phyloP scores from a whole-genome alignment of 495 filamentous ascomycete genomes.

The Aspergillus heteromorphus region DNA sequence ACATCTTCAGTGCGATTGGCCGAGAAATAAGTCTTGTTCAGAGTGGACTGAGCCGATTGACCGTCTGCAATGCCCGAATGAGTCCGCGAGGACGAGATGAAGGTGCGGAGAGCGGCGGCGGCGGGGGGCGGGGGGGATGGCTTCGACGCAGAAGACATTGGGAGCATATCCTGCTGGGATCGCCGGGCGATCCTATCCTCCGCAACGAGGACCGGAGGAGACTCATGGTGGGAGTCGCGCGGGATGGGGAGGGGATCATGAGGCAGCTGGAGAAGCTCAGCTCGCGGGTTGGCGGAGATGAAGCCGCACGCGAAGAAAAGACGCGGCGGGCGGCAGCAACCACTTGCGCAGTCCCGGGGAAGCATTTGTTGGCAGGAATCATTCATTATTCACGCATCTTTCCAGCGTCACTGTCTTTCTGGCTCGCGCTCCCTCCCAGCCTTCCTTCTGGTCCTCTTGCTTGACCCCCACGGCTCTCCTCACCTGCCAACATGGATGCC shows the following conservation, averaged over 20 bases:
- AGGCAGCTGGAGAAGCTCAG: background rate
- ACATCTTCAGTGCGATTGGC: slow-evolving; percentile 23
- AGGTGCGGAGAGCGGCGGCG: slow-evolving; percentile 21
- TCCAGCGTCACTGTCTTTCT: background rate
- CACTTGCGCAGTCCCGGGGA: slow-evolving; percentile 23
- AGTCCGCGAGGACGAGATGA: slow-evolving; percentile 29
- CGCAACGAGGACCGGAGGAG: slow-evolving; percentile 38
- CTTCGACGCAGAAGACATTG: slow-evolving; percentile 27
- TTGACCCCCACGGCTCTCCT: background rate
- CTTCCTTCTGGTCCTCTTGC: background rate
- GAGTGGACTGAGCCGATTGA: slow-evolving; percentile 19
- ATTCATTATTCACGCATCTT: background rate
- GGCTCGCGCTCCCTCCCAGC: background rate
- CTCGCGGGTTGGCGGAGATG: slow-evolving; percentile 12
- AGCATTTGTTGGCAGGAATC: slow-evolving; percentile 3
- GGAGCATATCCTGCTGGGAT: slow-evolving; percentile 27
- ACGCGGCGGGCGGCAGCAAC: slow-evolving; percentile 29
- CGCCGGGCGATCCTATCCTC: slow-evolving; percentile 28
- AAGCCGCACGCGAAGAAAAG: slow-evolving; percentile 22
- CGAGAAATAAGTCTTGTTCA: slow-evolving; percentile 42
- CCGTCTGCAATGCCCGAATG: slow-evolving; percentile 25
- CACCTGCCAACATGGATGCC: slow-evolving; percentile 29
- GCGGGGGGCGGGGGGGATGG: slow-evolving; percentile 11
- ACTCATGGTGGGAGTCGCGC: slow-evolving; percentile 32
- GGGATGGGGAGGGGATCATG: slow-evolving; percentile 6